phyloP scores from a whole-genome alignment of 495 filamentous ascomycete genomes.

The Neurospora sp. region DNA sequence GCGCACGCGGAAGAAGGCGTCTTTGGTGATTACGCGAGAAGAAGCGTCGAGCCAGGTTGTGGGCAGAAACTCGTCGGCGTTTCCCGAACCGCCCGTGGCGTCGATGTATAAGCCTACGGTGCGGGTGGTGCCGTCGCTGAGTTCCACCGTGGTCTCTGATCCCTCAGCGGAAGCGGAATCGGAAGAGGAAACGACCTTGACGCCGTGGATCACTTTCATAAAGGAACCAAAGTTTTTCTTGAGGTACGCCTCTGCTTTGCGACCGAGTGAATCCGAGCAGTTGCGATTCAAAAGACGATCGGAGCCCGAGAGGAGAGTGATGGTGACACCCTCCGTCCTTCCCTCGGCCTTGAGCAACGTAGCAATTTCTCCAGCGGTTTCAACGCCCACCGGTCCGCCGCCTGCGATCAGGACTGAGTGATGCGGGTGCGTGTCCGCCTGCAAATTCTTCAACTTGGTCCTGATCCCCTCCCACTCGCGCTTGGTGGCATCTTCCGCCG shows the following conservation, averaged over 20 bases:
- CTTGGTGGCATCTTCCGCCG: neutral
- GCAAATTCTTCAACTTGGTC: neutral
- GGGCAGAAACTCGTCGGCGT: slow-evolving; percentile 39
- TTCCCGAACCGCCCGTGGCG: slow-evolving; percentile 38
- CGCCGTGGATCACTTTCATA: neutral
- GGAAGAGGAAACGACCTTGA: neutral
- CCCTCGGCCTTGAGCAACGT: neutral
- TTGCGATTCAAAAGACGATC: neutral
- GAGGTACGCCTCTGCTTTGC: neutral
- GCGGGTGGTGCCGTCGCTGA: slow-evolving; percentile 13
- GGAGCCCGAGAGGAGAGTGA: neutral
- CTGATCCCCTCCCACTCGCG: neutral
- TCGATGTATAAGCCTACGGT: slow-evolving; percentile 43
- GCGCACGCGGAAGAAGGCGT: neutral
- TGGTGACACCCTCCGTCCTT: neutral
- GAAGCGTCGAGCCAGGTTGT: slow-evolving; percentile 9
- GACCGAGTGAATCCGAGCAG: neutral
- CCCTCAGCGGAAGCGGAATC: neutral
- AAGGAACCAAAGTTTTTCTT: neutral
- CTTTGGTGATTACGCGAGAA: neutral
- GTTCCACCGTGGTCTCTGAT: slow-evolving; percentile 3
- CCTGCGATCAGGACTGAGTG: slow-evolving; percentile 1
- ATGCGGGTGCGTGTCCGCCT: neutral
- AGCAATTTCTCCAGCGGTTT: neutral
- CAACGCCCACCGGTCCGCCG: slow-evolving; percentile 3